A percentile compares a stretch with the other conserved stretches of the same genome.
phyloP scores from a whole-genome alignment of 306 rosid genomes.

The Medicago lupulina region DNA sequence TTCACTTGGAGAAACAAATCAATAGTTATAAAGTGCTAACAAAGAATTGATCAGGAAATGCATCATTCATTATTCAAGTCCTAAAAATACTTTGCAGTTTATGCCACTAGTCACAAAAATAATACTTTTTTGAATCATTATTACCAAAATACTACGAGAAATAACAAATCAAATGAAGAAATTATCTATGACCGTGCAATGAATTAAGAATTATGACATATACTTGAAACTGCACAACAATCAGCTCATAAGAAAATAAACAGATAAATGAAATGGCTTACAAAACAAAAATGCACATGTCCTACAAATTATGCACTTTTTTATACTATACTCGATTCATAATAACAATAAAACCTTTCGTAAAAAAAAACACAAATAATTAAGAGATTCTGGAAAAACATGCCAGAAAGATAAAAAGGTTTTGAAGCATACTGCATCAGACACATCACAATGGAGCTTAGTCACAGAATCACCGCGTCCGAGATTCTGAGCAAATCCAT shows the following conservation, averaged over 20 bases:
- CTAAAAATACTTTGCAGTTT: neutral
- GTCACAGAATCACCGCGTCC: slow-evolving; percentile 94
- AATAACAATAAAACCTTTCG: neutral
- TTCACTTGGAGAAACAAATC: neutral
- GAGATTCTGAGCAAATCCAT: slow-evolving; percentile 79
- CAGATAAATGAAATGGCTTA: slow-evolving; percentile 1
- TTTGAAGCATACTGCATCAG: slow-evolving; percentile 73
- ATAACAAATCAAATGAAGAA: neutral
- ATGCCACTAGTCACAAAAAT: neutral
- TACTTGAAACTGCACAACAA: slow-evolving; percentile 27
- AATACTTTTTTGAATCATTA: neutral
- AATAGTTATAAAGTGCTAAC: neutral
- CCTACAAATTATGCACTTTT: neutral
- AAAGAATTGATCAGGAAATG: neutral
- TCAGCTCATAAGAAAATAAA: slow-evolving; percentile 1
- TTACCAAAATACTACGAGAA: slow-evolving; percentile 7
- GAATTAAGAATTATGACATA: slow-evolving; percentile 3
- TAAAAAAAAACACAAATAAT: neutral
- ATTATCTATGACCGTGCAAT: slow-evolving; percentile 2
- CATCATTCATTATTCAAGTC: slow-evolving; percentile 8
- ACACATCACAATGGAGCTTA: slow-evolving; percentile 92
- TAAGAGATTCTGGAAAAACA: neutral
- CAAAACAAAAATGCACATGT: neutral
- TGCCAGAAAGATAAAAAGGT: slow-evolving; percentile 11
- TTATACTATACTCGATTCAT: neutral